Evolutionary conservation across 2,329 filamentous ascomycete genomes (phyloP), one percentile per base, ranked within the genome.

Genomic region (Hortaea sp.): DNA sequence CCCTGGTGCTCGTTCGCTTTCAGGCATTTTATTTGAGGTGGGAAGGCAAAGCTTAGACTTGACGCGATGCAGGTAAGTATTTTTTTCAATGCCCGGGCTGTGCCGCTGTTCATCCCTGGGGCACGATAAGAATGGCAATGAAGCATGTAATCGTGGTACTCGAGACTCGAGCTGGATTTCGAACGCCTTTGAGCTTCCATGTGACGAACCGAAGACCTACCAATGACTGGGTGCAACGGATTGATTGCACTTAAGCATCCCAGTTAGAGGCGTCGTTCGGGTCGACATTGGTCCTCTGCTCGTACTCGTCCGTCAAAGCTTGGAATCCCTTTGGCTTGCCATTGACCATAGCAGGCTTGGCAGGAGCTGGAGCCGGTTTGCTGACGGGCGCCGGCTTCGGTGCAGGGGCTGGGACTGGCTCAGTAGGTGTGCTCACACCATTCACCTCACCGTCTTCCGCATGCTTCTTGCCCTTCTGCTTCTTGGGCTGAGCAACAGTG

Each of bases 401-500:
- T 20, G 20, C 20, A 20, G 20, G 20, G 9, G 5, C 7, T 13
- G 30, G 40, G 12, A 11, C 13, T 4, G 41, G 12, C 45, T 51
- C 47, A 20, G 48, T 39, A 2, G 47, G 44, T 6, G 47, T 46
- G 30, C 35, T 41, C 5, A 40, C 30, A 12, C 41, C 48, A 28
- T 31, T 46, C 7, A 39, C 41, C n/a, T 52, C 51, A n/a, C 41
- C 51, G 13, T 42, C 41, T 2, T 38, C 30, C 29, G 38, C 31
- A 38, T 43, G 45, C 46, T 72, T 73, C 61, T 73, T 75, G 61
- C 72, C 72, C 62, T 75, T 72, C 52, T 69, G 67, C 69, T 80
- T 81, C 58, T 69, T 67, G 35, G 63, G 65, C 53, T 68, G 76
- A 30, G 74, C 68, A 27, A 82, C 78, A 7, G 77, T 77, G 52